Percentiles rank a stretch among this genome's conserved stretches.
Conservation (phyloP, 202 grass and related monocot species). For the Zizania palustris region DNA sequence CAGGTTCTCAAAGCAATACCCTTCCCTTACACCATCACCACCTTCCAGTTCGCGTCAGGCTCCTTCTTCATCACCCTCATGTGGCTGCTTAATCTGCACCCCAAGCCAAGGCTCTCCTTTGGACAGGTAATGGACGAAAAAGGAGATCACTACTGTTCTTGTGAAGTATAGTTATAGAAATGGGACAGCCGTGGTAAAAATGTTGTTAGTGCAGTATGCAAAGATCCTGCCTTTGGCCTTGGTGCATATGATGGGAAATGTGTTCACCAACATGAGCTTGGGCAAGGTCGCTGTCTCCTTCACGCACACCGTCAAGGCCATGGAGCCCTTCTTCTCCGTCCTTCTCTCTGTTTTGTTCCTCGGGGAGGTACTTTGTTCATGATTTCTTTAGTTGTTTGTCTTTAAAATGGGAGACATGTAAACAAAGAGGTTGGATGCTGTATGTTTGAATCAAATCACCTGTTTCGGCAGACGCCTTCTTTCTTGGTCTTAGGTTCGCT, state of each 20-base stretch:
- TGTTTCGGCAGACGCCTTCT: conserved; percentile 59
- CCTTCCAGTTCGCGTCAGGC: conserved; percentile 73
- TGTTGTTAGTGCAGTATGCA: conserved; percentile 28
- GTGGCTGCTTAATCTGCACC: conserved; percentile 66
- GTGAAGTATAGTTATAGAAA: background rate
- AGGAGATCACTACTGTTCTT: background rate
- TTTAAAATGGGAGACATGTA: background rate
- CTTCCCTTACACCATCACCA: conserved; percentile 68
- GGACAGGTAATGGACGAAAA: conserved; percentile 47
- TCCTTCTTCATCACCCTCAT: conserved; percentile 76
- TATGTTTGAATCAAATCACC: background rate
- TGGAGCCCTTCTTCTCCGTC: conserved; percentile 85
- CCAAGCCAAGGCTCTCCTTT: conserved; percentile 57
- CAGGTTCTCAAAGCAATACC: conserved; percentile 64
- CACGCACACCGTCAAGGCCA: conserved; percentile 85
- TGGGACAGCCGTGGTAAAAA: background rate
- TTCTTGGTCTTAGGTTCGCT: conserved; percentile 58
- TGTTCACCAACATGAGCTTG: conserved; percentile 86
- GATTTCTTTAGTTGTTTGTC: background rate
- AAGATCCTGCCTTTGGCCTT: conserved; percentile 36
- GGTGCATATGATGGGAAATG: conserved; percentile 62
- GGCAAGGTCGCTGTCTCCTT: conserved; percentile 76
- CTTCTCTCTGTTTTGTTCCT: conserved; percentile 69
- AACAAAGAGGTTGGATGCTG: background rate
- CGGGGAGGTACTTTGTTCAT: conserved; percentile 43